Evolutionary conservation across 352 stramenopile genomes (phyloP).

Genomic region (Globisporangium paroecandrum): DNA sequence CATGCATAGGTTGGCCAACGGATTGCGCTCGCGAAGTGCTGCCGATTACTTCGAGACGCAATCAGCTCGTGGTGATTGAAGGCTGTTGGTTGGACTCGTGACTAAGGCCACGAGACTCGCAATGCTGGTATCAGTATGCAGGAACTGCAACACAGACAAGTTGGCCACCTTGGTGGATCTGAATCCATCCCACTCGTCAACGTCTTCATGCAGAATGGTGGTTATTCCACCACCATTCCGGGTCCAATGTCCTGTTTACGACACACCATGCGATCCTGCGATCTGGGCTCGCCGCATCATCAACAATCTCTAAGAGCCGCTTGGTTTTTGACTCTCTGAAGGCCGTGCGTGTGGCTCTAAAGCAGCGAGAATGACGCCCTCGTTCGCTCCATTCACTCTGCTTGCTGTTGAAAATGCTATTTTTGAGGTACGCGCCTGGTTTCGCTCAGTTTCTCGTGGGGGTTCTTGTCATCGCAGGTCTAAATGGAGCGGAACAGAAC

Average conservation of each 20-base stretch:
- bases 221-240: not conserved
- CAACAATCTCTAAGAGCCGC: not conserved
- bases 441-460: not conserved
- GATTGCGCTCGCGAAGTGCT: not conserved
- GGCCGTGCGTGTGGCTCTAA: not conserved
- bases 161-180: not conserved
- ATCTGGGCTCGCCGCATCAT: not conserved
- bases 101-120: not conserved
- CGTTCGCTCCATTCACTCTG: not conserved
- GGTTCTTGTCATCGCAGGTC: not conserved
- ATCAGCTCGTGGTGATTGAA: not conserved
- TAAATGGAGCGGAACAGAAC: constrained; percentile 7
- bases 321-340: not conserved
- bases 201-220: constrained; percentile 1
- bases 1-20: not conserved
- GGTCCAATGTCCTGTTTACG: not conserved
- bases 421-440: not conserved
- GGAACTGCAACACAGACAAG: not conserved
- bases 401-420: not conserved
- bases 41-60: not conserved
- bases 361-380: not conserved
- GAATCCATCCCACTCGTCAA: constrained; percentile 3
- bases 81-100: not conserved
- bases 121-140: not conserved
- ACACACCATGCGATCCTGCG: not conserved